Percentiles rank a stretch among this genome's conserved stretches.
Conservation (phyloP, 2,329 filamentous ascomycete genomes). For the Colletotrichum gloeosporioides region DNA sequence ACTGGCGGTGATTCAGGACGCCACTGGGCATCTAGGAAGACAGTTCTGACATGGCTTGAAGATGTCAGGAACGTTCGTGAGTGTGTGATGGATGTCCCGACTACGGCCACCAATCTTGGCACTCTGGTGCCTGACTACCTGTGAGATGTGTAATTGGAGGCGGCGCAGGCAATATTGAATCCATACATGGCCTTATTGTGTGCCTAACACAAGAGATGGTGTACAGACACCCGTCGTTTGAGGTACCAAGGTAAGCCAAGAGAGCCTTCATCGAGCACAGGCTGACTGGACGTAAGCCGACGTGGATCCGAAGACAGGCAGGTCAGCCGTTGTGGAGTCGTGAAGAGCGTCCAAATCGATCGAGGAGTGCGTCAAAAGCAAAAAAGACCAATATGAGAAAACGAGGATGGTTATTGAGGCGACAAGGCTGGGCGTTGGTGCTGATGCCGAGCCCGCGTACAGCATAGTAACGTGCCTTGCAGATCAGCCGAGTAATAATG, state of each 20-base stretch:
- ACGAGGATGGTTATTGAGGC: neutral
- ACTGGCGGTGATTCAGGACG: neutral
- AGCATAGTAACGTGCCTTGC: neutral
- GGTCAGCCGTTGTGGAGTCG: neutral
- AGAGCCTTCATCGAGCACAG: neutral
- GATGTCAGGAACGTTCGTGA: neutral
- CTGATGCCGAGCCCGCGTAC: neutral
- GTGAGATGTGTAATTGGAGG: neutral
- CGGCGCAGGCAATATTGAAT: conserved; percentile 4
- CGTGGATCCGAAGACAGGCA: neutral
- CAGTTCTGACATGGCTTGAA: neutral
- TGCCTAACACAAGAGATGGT: neutral
- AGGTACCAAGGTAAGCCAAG: neutral
- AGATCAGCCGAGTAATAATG: conserved; percentile 1
- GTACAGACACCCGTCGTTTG: neutral
- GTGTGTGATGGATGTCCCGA: neutral
- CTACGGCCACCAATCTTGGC: neutral
- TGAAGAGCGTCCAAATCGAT: neutral
- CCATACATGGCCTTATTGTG: neutral
- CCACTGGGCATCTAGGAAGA: neutral
- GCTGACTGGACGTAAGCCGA: neutral
- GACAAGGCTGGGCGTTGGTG: neutral
- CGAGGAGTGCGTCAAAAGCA: neutral
- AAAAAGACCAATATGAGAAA: conserved; percentile 1
- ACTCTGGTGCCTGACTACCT: neutral